phyloP scores from a whole-genome alignment of 2,329 filamentous ascomycete species.

The Colletotrichum scovillei region DNA sequence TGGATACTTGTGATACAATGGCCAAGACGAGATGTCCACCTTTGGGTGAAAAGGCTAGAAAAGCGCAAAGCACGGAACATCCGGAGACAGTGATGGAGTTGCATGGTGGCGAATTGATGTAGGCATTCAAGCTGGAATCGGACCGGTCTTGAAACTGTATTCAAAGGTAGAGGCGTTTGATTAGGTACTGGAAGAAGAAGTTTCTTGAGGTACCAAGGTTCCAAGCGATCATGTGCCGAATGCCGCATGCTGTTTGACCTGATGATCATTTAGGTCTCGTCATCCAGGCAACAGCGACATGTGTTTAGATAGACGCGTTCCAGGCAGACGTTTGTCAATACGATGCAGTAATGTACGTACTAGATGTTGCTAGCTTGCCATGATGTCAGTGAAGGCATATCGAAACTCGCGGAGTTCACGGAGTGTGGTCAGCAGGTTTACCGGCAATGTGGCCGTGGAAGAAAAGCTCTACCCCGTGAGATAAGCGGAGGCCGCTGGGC shows the following conservation, averaged over 20 bases:
- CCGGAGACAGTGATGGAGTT: background rate
- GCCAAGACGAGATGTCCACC: too few species aligned
- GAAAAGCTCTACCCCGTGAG: background rate
- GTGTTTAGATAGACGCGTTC: background rate
- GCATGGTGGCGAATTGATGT: background rate
- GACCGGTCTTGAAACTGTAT: background rate
- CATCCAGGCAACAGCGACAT: background rate
- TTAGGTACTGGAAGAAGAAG: background rate
- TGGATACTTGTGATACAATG: too few species aligned
- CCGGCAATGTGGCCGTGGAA: background rate
- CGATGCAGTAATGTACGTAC: background rate
- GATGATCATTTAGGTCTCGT: background rate
- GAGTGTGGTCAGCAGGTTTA: constrained; percentile 3
- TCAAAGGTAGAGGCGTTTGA: background rate
- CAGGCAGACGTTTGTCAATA: background rate
- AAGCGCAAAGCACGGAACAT: too few species aligned
- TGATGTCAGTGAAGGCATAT: constrained; percentile 7
- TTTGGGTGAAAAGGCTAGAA: too few species aligned
- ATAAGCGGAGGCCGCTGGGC: constrained; percentile 1
- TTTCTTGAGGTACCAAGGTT: background rate
- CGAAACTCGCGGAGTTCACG: background rate
- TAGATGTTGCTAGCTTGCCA: background rate
- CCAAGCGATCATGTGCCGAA: background rate
- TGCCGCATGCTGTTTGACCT: background rate
- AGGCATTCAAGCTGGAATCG: background rate